Conservation (phyloP, 73 alveolate species). For the Paramecium sexaurelia region DNA sequence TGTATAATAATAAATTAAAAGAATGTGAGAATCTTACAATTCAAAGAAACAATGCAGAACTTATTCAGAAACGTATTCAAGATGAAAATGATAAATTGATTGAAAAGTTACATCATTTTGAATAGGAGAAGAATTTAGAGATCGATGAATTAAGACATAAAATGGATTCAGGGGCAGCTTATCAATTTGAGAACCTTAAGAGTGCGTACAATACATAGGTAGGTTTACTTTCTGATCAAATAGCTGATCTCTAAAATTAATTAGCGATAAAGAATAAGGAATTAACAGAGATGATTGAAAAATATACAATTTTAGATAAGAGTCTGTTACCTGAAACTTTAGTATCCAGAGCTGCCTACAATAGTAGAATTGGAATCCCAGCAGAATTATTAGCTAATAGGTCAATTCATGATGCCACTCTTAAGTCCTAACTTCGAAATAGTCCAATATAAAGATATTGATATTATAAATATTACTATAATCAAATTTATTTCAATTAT, state of each 20-base stretch:
- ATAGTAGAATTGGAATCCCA: constrained; percentile 57
- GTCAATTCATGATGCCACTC: constrained; percentile 41
- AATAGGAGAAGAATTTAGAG: constrained; percentile 34
- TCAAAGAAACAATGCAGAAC: constrained; percentile 6
- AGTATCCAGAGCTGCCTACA: constrained; percentile 23
- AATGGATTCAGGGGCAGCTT: constrained; percentile 59
- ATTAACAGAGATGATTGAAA: constrained; percentile 36
- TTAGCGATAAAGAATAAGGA: neutral
- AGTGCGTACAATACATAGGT: constrained; percentile 58
- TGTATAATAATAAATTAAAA: constrained; percentile 16
- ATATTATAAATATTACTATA: neutral
- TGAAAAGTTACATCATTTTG: constrained; percentile 2
- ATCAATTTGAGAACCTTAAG: constrained; percentile 35
- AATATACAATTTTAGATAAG: constrained; percentile 49
- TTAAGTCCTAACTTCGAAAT: constrained; percentile 39
- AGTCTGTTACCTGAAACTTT: constrained; percentile 17
- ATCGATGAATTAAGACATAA: constrained; percentile 54
- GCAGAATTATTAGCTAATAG: constrained; percentile 50
- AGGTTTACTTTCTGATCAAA: constrained; percentile 38
- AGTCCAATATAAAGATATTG: constrained; percentile 36
- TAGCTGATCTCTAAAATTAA: neutral
- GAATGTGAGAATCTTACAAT: constrained; percentile 52
- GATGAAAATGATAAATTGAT: constrained; percentile 40
- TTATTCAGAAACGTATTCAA: neutral
- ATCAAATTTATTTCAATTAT: neutral